These are phyloP conservation scores for Mycena latifolia DNA, from an alignment of 768 basidiomycete genomes.

Conservation along the genomic window DNA sequence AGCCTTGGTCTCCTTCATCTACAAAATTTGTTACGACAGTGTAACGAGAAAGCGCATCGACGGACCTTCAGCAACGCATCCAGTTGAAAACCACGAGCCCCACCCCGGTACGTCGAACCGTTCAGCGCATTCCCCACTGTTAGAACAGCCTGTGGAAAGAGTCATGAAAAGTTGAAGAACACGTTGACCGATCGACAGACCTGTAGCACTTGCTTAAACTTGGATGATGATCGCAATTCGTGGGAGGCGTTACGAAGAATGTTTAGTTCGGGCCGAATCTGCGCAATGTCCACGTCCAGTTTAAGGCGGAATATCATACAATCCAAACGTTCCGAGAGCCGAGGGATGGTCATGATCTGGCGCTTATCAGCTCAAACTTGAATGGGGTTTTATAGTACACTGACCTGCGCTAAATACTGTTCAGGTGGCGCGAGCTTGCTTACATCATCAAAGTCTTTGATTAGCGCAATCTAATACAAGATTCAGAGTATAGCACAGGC, in stretches of 20 bases:
- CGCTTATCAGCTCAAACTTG: not conserved
- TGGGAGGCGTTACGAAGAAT: slow-evolving; percentile 76
- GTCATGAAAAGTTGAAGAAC: not conserved
- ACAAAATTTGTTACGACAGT: slow-evolving; percentile 18
- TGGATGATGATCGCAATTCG: slow-evolving; percentile 73
- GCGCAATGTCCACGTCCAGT: slow-evolving; percentile 85
- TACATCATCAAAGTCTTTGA: slow-evolving; percentile 79
- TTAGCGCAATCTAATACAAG: slow-evolving; percentile 63
- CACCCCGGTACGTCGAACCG: slow-evolving; percentile 84
- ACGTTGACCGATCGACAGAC: slow-evolving; percentile 45
- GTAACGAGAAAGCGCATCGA: not conserved
- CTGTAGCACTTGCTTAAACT: slow-evolving; percentile 79
- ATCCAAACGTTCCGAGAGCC: slow-evolving; percentile 78
- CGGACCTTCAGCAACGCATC: slow-evolving; percentile 85
- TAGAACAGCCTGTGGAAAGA: slow-evolving; percentile 68
- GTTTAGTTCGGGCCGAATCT: slow-evolving; percentile 85
- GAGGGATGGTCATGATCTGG: slow-evolving; percentile 84
- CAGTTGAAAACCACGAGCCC: slow-evolving; percentile 87
- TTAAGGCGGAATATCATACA: slow-evolving; percentile 89
- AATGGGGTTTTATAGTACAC: slow-evolving; percentile 23
- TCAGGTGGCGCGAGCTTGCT: slow-evolving; percentile 86
- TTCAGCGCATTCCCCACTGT: slow-evolving; percentile 88
- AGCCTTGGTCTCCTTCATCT: slow-evolving; percentile 90
- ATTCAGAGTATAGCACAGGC: not conserved
- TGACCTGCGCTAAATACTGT: slow-evolving; percentile 83